phyloP scores from a whole-genome alignment of 805 yeast species.

The Jamesozyma piceae region DNA sequence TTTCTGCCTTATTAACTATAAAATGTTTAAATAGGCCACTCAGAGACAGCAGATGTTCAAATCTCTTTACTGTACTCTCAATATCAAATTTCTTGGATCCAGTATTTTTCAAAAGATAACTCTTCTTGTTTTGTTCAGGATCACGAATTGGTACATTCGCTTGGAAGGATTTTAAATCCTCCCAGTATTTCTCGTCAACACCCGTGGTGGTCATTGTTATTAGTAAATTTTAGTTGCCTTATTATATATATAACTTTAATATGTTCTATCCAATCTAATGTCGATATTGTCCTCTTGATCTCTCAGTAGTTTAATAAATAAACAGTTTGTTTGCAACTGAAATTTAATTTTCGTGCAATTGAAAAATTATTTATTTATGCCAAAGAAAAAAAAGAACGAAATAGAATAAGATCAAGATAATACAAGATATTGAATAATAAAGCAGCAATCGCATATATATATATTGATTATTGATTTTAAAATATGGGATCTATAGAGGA shows the following conservation, averaged over 20 bases:
- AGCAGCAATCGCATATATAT: too few relatives aligned
- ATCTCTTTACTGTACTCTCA: constrained; percentile 54
- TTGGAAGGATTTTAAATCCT: constrained; percentile 6
- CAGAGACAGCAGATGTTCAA: constrained; percentile 55
- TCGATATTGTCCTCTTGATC: too few relatives aligned
- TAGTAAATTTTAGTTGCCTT: not conserved
- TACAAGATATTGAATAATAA: too few relatives aligned
- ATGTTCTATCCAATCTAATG: too few relatives aligned
- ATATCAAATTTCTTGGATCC: constrained; percentile 36
- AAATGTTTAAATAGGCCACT: constrained; percentile 62
- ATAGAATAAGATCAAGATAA: too few relatives aligned
- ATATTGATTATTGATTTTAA: not conserved
- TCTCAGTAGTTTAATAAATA: too few relatives aligned
- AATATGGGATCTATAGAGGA: constrained; percentile 11
- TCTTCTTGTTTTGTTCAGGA: constrained; percentile 16
- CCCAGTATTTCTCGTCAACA: not conserved
- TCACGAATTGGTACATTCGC: constrained; percentile 7
- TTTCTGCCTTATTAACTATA: constrained; percentile 52
- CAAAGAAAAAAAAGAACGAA: too few relatives aligned
- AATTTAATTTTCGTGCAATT: too few relatives aligned
- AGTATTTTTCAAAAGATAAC: constrained; percentile 21
- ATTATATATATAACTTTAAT: too few relatives aligned
- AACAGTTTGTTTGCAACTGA: too few relatives aligned
- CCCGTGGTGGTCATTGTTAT: not conserved
- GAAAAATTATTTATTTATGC: too few relatives aligned